A percentile compares a stretch with the other conserved stretches of the same genome.
Evolutionary conservation across 169 alveolate genomes (phyloP).

Genomic region (Cytauxzoon felis): DNA sequence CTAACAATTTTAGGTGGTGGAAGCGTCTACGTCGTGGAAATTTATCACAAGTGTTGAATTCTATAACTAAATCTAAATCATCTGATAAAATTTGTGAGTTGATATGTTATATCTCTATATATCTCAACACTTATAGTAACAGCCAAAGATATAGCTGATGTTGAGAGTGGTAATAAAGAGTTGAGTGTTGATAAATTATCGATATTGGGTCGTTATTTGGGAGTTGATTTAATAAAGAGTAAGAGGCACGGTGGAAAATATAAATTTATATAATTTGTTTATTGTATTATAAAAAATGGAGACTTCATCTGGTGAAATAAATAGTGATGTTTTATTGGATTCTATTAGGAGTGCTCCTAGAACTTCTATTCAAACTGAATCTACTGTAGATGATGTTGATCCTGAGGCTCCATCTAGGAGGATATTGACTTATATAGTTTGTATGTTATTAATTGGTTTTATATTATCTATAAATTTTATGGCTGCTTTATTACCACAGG

Average conservation of each 20-base stretch:
- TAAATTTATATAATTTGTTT: conserved; percentile 7
- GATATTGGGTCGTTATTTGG: conserved; percentile 34
- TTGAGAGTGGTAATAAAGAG: conserved; percentile 9
- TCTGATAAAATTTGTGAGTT: no score
- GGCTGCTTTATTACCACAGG: background rate
- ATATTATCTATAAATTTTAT: conserved; percentile 11
- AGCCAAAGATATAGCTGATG: conserved; percentile 9
- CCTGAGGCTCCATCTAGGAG: background rate
- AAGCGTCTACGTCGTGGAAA: conserved; percentile 51
- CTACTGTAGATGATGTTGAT: background rate
- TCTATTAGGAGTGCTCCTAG: background rate
- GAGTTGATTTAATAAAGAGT: conserved; percentile 7
- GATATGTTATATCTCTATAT: background rate
- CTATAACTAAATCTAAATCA: no score
- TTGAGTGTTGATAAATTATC: conserved; percentile 23
- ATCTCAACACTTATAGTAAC: background rate
- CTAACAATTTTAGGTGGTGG: conserved; percentile 44
- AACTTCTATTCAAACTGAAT: background rate
- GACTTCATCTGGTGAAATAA: background rate
- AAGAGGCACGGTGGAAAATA: background rate
- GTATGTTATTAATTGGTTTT: conserved; percentile 1
- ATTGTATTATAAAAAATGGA: conserved; percentile 19
- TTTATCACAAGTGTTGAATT: conserved; percentile 29
- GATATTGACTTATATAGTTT: background rate
- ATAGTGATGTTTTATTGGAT: conserved; percentile 1